Conservation (phyloP, 2,329 filamentous ascomycete species). For the Aspergillus spinulosporus region DNA sequence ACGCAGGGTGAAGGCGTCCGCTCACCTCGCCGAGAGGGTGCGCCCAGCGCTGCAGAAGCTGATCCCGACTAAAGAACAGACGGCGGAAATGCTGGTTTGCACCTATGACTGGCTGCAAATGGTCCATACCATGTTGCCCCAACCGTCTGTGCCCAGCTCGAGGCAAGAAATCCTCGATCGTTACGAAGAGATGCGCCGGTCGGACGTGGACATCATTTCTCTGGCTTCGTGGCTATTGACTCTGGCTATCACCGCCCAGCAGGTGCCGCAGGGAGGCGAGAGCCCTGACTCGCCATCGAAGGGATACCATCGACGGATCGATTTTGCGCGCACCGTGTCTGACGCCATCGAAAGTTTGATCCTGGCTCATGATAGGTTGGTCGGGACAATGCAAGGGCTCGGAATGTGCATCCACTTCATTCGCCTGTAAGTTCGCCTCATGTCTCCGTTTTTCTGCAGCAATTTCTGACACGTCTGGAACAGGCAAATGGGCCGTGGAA, state of each 20-base stretch:
- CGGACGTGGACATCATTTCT: slow-evolving; percentile 17
- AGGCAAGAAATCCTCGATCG: slow-evolving; percentile 14
- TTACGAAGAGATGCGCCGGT: slow-evolving; percentile 18
- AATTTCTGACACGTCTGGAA: neutral
- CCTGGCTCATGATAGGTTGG: slow-evolving; percentile 20
- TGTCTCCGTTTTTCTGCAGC: neutral
- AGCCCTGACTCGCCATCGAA: neutral
- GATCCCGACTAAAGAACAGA: slow-evolving; percentile 18
- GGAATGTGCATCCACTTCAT: slow-evolving; percentile 35
- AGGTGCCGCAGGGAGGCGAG: slow-evolving; percentile 5
- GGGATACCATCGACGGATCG: slow-evolving; percentile 3
- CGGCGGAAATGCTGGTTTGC: slow-evolving; percentile 11
- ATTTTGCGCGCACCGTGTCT: slow-evolving; percentile 13
- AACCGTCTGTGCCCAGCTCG: slow-evolving; percentile 15
- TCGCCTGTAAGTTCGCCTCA: slow-evolving; percentile 33
- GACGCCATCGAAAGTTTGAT: slow-evolving; percentile 18
- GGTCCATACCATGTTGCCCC: slow-evolving; percentile 19
- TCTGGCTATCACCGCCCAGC: slow-evolving; percentile 19
- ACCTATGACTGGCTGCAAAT: slow-evolving; percentile 21
- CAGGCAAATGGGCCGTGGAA: slow-evolving; percentile 36
- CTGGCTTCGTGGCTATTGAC: slow-evolving; percentile 21
- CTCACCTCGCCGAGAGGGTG: slow-evolving; percentile 9
- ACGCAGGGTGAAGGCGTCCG: slow-evolving; percentile 9
- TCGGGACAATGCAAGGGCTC: slow-evolving; percentile 18
- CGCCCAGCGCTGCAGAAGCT: slow-evolving; percentile 19